Evolutionary conservation across 176 grass and related monocot genomes (phyloP).

Genomic region (Oryza officinalis): DNA sequence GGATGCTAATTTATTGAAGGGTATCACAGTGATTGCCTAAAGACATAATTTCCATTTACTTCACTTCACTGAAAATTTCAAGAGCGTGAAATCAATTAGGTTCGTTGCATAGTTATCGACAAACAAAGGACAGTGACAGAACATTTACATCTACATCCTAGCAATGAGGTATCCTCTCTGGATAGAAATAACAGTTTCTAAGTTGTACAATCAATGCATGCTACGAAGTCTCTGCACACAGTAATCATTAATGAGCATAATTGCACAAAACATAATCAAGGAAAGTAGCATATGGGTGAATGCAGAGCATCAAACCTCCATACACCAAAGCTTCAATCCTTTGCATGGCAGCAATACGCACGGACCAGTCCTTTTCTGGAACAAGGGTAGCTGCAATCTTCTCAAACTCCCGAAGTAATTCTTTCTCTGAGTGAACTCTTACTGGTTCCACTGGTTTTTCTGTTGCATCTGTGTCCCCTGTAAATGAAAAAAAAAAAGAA

Average conservation of each 20-base stretch:
- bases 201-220: neutral
- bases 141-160: conserved; percentile 16
- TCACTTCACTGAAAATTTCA: conserved; percentile 18
- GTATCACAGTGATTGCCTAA: neutral
- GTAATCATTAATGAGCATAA: conserved; percentile 25
- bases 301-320: conserved; percentile 63
- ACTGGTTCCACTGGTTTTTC: conserved; percentile 89
- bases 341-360: conserved; percentile 90
- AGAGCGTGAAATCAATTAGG: conserved; percentile 3
- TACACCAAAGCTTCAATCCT: conserved; percentile 87
- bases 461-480: conserved; percentile 73
- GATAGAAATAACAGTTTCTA: conserved; percentile 19
- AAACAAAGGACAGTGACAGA: conserved; percentile 5
- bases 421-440: conserved; percentile 93
- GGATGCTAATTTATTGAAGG: neutral
- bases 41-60: neutral
- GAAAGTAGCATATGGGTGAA: conserved; percentile 23
- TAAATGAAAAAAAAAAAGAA: conserved; percentile 40
- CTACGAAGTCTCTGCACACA: conserved; percentile 31
- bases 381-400: conserved; percentile 85
- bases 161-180: neutral
- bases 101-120: neutral
- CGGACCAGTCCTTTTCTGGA: conserved; percentile 97
- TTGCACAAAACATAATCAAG: conserved; percentile 26
- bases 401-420: conserved; percentile 89